Conservation (phyloP, 2,329 filamentous ascomycete genomes). For the Xylaria sp. region DNA sequence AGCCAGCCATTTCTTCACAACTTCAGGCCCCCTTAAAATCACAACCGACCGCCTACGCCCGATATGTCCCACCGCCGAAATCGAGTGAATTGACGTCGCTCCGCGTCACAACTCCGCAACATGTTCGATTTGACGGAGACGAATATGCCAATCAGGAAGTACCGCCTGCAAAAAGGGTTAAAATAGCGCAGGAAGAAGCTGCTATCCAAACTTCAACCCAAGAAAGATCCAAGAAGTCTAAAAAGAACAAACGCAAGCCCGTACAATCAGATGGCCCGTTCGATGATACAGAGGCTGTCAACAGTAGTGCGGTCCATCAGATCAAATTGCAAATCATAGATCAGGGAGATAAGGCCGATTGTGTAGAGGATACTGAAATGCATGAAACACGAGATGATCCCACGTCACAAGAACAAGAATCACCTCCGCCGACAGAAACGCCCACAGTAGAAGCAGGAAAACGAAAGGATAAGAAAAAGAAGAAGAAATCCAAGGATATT, state of each 20-base stretch:
- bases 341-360: background rate
- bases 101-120: slow-evolving; percentile 31
- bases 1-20: slow-evolving; percentile 16
- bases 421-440: slow-evolving; percentile 21
- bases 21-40: slow-evolving; percentile 26
- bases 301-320: slow-evolving; percentile 38
- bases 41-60: slow-evolving; percentile 47
- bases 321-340: background rate
- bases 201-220: slow-evolving; percentile 13
- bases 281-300: background rate
- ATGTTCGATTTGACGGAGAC: slow-evolving; percentile 39
- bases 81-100: slow-evolving; percentile 31
- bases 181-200: slow-evolving; percentile 47
- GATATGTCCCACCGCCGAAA: slow-evolving; percentile 53
- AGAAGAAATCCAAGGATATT: slow-evolving; percentile 40
- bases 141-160: slow-evolving; percentile 32
- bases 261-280: slow-evolving; percentile 41
- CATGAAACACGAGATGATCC: slow-evolving; percentile 12
- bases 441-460: slow-evolving; percentile 32
- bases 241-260: slow-evolving; percentile 54
- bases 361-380: slow-evolving; percentile 39
- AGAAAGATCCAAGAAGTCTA: slow-evolving; percentile 49
- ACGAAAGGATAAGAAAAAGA: slow-evolving; percentile 44
- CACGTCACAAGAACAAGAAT: slow-evolving; percentile 10
- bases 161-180: slow-evolving; percentile 53